Percentiles rank a stretch among this genome's conserved stretches.
Evolutionary conservation across 2,329 filamentous ascomycete species (phyloP).

Genomic region (Fusarium pseudograminearum): DNA sequence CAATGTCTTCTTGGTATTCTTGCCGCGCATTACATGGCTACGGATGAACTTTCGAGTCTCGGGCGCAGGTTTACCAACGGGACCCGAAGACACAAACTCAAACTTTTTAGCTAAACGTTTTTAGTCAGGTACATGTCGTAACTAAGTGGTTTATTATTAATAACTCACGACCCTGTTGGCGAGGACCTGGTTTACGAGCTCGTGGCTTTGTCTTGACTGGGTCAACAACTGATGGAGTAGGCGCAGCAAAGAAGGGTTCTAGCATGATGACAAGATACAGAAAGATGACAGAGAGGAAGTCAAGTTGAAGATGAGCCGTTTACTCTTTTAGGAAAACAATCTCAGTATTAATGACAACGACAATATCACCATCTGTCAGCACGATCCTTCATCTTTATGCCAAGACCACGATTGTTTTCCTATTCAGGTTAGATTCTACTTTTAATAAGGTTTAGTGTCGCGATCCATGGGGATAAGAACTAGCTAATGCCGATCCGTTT

Average conservation of each 20-base stretch:
- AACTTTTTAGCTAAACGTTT: slow-evolving; percentile 40
- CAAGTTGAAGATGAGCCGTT: slow-evolving; percentile 17
- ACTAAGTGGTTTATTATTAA: not conserved
- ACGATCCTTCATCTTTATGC: slow-evolving; percentile 1
- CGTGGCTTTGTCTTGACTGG: slow-evolving; percentile 8
- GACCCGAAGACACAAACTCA: slow-evolving; percentile 47
- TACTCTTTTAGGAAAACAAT: slow-evolving; percentile 33
- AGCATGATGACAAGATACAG: slow-evolving; percentile 16
- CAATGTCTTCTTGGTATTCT: slow-evolving; percentile 38
- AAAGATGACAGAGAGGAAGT: not conserved
- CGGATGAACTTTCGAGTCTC: slow-evolving; percentile 47
- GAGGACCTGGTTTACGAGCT: slow-evolving; percentile 13
- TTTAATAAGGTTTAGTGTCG: not conserved
- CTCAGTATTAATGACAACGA: not conserved
- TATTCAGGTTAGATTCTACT: slow-evolving; percentile 30
- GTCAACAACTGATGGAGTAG: not conserved
- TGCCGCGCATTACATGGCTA: slow-evolving; percentile 48
- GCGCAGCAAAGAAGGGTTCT: slow-evolving; percentile 17
- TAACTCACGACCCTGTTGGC: slow-evolving; percentile 17
- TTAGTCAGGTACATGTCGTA: not conserved
- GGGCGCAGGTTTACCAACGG: slow-evolving; percentile 41
- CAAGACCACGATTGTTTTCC: slow-evolving; percentile 45
- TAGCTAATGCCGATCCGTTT: not conserved
- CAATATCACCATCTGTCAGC: slow-evolving; percentile 4
- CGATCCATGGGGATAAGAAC: not conserved